Evolutionary conservation across 495 filamentous ascomycete species (phyloP).

Genomic region (Lepraria neglecta): DNA sequence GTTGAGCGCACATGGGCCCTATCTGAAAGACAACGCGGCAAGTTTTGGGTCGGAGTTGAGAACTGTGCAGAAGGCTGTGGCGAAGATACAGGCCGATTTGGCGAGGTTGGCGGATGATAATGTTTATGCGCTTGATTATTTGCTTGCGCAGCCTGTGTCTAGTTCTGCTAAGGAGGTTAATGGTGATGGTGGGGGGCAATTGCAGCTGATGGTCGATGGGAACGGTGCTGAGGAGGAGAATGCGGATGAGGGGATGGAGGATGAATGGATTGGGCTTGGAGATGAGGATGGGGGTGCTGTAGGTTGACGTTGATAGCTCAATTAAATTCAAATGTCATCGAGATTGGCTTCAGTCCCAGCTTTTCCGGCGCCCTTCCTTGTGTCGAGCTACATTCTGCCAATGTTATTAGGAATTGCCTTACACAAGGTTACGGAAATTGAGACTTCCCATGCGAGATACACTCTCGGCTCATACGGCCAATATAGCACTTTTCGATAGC

Average conservation of each 20-base stretch:
- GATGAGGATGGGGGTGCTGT: constrained; percentile 1
- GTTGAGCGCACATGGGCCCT: constrained; percentile 71
- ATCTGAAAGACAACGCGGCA: constrained; percentile 69
- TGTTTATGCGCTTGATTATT: constrained; percentile 74
- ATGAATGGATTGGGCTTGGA: constrained; percentile 18
- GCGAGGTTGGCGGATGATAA: constrained; percentile 79
- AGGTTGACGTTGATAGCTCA: neutral
- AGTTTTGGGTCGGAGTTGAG: constrained; percentile 76
- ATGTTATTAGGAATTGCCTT: too few species aligned
- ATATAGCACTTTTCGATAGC: too few species aligned
- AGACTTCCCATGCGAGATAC: too few species aligned
- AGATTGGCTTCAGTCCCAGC: too few species aligned
- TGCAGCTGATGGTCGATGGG: neutral
- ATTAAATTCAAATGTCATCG: too few species aligned
- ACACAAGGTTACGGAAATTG: too few species aligned
- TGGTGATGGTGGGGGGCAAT: neutral
- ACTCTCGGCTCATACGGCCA: too few species aligned
- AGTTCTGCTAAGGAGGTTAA: neutral
- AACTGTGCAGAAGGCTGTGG: constrained; percentile 66
- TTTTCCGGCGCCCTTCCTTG: too few species aligned
- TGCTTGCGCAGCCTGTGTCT: constrained; percentile 38
- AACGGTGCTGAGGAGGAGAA: neutral
- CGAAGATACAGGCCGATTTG: constrained; percentile 67
- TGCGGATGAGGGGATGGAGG: constrained; percentile 13
- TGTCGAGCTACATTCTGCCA: too few species aligned